Conservation (phyloP, 2,329 filamentous ascomycete genomes). For the Alternaria sp. region DNA sequence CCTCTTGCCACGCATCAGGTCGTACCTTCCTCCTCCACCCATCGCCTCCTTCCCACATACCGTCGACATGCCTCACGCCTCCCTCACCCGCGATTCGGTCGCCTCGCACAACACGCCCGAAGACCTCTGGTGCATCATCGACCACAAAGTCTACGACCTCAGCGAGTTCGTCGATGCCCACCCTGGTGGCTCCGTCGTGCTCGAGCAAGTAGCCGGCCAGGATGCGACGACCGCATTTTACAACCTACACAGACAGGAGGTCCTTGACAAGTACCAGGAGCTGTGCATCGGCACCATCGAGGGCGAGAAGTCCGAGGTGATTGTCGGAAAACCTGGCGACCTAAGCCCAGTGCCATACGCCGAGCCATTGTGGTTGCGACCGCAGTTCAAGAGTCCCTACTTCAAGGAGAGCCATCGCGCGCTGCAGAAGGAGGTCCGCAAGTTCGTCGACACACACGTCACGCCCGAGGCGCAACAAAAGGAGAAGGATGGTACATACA, state of each 20-base stretch:
- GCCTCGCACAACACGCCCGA: slow-evolving; percentile 78
- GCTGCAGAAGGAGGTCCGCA: slow-evolving; percentile 72
- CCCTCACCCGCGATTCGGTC: slow-evolving; percentile 65
- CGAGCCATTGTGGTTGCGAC: slow-evolving; percentile 82
- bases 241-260: slow-evolving; percentile 90
- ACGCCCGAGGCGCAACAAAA: slow-evolving; percentile 77
- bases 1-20: not conserved
- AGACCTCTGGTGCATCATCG: slow-evolving; percentile 82
- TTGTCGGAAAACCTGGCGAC: slow-evolving; percentile 72
- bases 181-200: slow-evolving; percentile 80
- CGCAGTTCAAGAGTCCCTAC: slow-evolving; percentile 79
- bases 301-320: slow-evolving; percentile 76
- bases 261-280: slow-evolving; percentile 78
- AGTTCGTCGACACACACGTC: slow-evolving; percentile 75
- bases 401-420: slow-evolving; percentile 76
- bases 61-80: slow-evolving; percentile 38
- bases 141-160: slow-evolving; percentile 86
- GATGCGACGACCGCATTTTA: slow-evolving; percentile 87
- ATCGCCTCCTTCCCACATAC: not conserved
- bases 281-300: slow-evolving; percentile 78
- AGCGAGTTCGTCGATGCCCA: slow-evolving; percentile 86
- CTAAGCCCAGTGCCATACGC: slow-evolving; percentile 81
- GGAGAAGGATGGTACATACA: slow-evolving; percentile 75
- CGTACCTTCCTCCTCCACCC: not conserved
- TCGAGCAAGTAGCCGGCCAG: slow-evolving; percentile 79